Evolutionary conservation across 2,329 filamentous ascomycete genomes (phyloP).

Genomic region (Parasarocladium wereldwijsianum): DNA sequence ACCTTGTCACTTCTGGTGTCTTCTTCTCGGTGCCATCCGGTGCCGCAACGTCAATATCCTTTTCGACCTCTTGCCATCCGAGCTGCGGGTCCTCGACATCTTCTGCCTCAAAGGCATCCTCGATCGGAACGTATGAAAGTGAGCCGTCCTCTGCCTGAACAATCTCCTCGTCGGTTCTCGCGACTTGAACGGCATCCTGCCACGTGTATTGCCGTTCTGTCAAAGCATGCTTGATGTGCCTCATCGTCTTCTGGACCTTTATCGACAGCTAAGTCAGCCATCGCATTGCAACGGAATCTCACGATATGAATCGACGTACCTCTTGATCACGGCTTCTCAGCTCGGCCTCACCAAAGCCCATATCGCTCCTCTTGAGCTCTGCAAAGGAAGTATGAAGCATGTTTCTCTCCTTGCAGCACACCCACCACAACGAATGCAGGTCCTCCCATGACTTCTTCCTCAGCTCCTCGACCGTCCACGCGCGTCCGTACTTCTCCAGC

Average conservation of each 20-base stretch:
- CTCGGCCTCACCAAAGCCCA: constrained; percentile 63
- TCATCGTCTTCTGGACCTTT: constrained; percentile 65
- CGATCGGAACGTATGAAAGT: constrained; percentile 33
- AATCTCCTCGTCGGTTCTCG: constrained; percentile 52
- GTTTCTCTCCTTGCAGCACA: constrained; percentile 83
- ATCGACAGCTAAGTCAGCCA: not conserved
- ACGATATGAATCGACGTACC: constrained; percentile 33
- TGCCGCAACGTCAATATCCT: constrained; percentile 2
- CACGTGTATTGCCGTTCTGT: constrained; percentile 84
- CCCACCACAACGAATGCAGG: constrained; percentile 85
- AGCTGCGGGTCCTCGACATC: constrained; percentile 8
- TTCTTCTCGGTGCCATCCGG: constrained; percentile 1
- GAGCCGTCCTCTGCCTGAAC: constrained; percentile 8
- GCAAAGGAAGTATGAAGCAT: constrained; percentile 62
- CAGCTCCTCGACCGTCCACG: constrained; percentile 77
- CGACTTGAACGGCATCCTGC: constrained; percentile 58
- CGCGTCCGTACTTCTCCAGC: constrained; percentile 57
- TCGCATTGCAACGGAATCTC: not conserved
- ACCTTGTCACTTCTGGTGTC: constrained; percentile 1
- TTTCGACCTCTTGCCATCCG: constrained; percentile 11
- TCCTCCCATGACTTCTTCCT: constrained; percentile 87
- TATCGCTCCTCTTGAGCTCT: constrained; percentile 52
- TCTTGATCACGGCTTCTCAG: constrained; percentile 43
- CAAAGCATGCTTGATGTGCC: constrained; percentile 67
- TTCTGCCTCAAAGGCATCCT: constrained; percentile 21